Base-by-base conservation (phyloP, 1,284 basidiomycete genomes). In the Phylloporus sp. region DNA sequence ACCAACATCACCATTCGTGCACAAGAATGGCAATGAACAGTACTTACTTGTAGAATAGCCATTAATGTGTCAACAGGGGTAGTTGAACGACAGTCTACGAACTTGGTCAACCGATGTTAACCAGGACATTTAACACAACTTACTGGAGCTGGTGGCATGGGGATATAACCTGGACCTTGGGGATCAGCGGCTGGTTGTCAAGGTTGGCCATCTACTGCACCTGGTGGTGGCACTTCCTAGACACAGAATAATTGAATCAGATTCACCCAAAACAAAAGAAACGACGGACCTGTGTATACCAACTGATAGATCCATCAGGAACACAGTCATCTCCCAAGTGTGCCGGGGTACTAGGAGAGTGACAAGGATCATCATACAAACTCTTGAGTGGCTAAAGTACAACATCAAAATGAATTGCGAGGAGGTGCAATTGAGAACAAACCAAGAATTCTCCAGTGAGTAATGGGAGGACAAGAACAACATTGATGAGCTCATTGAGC, bases 391-490 rank as follows among this genome's bases (percentile, higher is more conserved):
- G 77, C 74, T 78, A 64, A 62, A 41, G 25, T 65, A 25, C n/a
- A n/a, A n/a, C n/a, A n/a, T n/a, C n/a, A n/a, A n/a, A n/a, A n/a
- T n/a, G n/a, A n/a, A n/a, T n/a, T n/a, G n/a, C n/a, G n/a, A n/a
- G n/a, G n/a, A n/a, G n/a, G n/a, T n/a, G n/a, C n/a, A n/a, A n/a
- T n/a, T n/a, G n/a, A n/a, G n/a, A n/a, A n/a, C n/a, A n/a, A n/a
- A n/a, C n/a, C n/a, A n/a, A n/a, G n/a, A 83, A 75, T 71, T 92
- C 91, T 66, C 93, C 92, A n/a, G n/a, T 0, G 92, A 93, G 71
- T 93, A 89, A 71, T 91, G 90, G 15, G 92, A 93, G 2, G 91
- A 91, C 64, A 93, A 73, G 76, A 87, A 93, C 0, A 90, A 92
- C 41, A 85, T 76, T 37, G n/a, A 84, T 62, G 86, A 88, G n/a